Conservation (phyloP, 2,329 filamentous ascomycete genomes). For the Verticillium nonalfalfae region DNA sequence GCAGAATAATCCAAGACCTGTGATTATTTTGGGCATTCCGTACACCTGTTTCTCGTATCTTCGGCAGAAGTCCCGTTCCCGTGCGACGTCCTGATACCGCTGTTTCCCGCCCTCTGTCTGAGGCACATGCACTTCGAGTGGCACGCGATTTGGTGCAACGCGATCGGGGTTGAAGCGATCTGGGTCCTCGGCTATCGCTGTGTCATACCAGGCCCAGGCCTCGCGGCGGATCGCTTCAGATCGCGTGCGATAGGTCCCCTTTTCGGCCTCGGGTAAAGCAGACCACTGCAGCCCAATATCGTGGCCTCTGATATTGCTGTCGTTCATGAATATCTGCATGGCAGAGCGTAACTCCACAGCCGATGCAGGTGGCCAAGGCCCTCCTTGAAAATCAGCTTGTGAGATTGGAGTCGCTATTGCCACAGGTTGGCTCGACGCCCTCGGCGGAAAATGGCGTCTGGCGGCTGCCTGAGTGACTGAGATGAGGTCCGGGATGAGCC, state of each 20-base stretch:
- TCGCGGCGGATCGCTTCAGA: background rate
- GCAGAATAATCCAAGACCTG: background rate
- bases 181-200: background rate
- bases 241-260: background rate
- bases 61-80: background rate
- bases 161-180: background rate
- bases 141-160: background rate
- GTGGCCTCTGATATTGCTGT: background rate
- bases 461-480: background rate
- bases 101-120: background rate
- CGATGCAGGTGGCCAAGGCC: background rate
- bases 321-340: background rate
- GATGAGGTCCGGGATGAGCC: background rate
- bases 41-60: background rate
- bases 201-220: background rate
- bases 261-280: background rate
- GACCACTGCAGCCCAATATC: background rate
- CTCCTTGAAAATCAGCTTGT: background rate
- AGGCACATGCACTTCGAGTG: too few species aligned
- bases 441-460: too few species aligned
- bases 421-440: too few species aligned
- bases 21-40: background rate
- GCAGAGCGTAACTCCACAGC: background rate
- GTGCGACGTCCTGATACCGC: background rate
- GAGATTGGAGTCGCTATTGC: background rate